These are phyloP conservation scores for Amylostereum areolatum DNA, from an alignment of 1,284 basidiomycete genomes.

Conservation along the genomic window DNA sequence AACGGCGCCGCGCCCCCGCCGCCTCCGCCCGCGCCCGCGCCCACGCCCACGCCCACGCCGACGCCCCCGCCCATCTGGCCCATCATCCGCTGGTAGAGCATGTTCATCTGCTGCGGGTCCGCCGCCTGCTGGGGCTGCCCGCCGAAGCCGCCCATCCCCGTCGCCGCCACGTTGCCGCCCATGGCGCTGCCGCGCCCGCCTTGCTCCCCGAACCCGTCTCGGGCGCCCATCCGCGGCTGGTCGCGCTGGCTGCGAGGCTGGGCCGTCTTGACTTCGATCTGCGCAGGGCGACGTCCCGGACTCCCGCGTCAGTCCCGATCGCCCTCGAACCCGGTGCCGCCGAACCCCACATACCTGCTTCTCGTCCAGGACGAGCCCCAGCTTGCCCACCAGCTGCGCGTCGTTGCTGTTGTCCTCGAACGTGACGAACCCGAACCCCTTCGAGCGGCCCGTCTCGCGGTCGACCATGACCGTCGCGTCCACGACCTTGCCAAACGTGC, in stretches of 20 bases:
- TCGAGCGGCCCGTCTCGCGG: constrained; percentile 82
- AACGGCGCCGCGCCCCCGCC: too few species aligned
- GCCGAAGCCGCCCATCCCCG: constrained; percentile 15
- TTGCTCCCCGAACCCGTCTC: too few species aligned
- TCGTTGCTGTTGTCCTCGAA: constrained; percentile 76
- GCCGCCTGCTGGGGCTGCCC: constrained; percentile 25
- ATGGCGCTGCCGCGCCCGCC: too few species aligned
- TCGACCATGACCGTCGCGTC: constrained; percentile 95
- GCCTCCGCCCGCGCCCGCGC: constrained; percentile 4
- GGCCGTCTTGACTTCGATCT: constrained; percentile 87
- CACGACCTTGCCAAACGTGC: constrained; percentile 74
- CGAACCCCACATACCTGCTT: constrained; percentile 61
- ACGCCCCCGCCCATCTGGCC: constrained; percentile 35
- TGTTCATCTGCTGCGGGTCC: constrained; percentile 43
- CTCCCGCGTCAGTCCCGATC: too few species aligned
- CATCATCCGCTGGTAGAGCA: constrained; percentile 54
- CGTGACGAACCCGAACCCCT: constrained; percentile 92
- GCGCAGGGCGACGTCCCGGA: constrained; percentile 7
- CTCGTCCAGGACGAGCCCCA: constrained; percentile 70
- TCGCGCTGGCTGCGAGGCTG: constrained; percentile 72
- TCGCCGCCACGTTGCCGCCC: constrained; percentile 15
- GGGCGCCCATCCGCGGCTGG: constrained; percentile 27
- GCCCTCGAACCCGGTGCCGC: too few species aligned
- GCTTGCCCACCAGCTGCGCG: constrained; percentile 65
- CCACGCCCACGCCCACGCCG: constrained; percentile 27